Base-by-base conservation (phyloP, 1,284 basidiomycete genomes). In the Inonotus obliquus region DNA sequence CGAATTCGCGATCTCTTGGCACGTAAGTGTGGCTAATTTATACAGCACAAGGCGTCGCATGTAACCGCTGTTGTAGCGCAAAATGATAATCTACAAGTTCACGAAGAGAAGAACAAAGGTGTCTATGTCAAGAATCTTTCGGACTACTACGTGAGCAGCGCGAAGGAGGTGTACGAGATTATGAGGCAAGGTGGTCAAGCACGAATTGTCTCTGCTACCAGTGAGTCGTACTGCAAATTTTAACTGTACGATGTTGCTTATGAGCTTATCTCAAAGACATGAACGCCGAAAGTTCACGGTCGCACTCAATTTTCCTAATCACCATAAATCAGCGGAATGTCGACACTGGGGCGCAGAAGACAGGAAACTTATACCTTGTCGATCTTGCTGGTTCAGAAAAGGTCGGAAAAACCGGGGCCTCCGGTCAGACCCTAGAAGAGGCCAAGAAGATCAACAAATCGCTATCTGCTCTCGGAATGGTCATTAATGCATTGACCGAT, bases 391-490 rank as follows among this genome's bases (percentile, higher is more conserved):
- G 97, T 72, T 98, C 95, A 29, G 97, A 99, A 77, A 99, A 99
- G 78, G 96, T 98, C 57, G 96, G 96, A 63, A 99, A 99, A 82
- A 99, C 97, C 38, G 97, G 97, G 38, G 97, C 97, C 51, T 98
- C 96, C 11, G 97, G 97, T 1, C 97, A 99, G 75, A 99, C 97
- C 37, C 79, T 99, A 13, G 97, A 99, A 75, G 97, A 99, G 75
- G 97, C 97, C 13, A 99, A 99, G 84, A 99, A 99, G 83, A 99
- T 99, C 79, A 99, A 99, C 81, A 99, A 99, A 78, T 94, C 91
- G 62, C 78, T 99, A 47, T 98, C 95, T 21, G 96, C 97, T 11
- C 84, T 99, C 65, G 97, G 97, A 54, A 99, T 99, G 96, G 97
- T 99, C 72, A 99, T 99, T 75, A 99, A 99, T 70, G 92, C 96